Evolutionary conservation across 345 rosid species (phyloP).

Genomic region (Angophora floribunda): DNA sequence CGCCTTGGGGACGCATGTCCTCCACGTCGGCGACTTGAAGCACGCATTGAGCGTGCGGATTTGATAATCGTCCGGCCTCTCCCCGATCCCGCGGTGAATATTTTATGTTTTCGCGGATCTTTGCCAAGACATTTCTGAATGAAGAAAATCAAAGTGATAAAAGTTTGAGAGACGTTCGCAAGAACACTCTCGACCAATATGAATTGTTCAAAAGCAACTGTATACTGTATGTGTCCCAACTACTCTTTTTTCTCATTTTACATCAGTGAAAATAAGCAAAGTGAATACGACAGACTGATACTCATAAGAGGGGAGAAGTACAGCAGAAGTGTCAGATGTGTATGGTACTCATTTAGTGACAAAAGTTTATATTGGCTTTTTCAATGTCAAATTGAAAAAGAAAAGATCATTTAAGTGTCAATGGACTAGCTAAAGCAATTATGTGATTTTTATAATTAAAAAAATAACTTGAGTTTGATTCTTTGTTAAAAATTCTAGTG

Average conservation of each 20-base stretch:
- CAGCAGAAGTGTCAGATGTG: too few relatives aligned
- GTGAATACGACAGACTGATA: background rate
- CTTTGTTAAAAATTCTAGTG: too few relatives aligned
- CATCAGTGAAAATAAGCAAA: background rate
- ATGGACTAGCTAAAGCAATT: too few relatives aligned
- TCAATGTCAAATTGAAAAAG: too few relatives aligned
- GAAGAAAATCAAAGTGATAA: background rate
- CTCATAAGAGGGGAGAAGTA: too few relatives aligned
- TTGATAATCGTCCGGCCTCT: constrained; percentile 8
- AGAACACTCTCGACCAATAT: background rate
- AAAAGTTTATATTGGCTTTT: too few relatives aligned
- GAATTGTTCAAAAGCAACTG: background rate
- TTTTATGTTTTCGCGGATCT: background rate
- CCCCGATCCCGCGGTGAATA: background rate
- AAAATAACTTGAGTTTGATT: too few relatives aligned
- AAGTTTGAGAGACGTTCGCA: background rate
- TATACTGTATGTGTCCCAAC: background rate
- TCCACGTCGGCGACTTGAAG: constrained; percentile 65
- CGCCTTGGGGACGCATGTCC: constrained; percentile 53
- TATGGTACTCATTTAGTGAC: too few relatives aligned
- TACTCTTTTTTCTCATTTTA: background rate
- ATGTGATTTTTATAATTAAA: too few relatives aligned
- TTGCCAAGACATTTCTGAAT: background rate
- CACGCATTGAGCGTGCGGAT: constrained; percentile 47
- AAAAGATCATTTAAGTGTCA: too few relatives aligned